phyloP scores from a whole-genome alignment of 345 rosid genomes.

The Draba incana region DNA sequence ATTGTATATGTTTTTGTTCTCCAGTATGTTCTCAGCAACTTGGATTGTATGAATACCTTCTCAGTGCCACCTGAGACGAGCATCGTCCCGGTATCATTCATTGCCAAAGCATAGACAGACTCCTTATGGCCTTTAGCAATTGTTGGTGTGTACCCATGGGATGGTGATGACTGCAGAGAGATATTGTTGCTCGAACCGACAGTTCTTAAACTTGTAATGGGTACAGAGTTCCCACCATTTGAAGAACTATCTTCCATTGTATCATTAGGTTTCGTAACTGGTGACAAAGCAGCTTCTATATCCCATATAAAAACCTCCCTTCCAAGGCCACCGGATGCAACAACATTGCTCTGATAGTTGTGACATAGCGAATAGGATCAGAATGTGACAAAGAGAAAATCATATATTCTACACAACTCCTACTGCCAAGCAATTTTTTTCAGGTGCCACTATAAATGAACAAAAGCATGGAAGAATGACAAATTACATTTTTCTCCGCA shows the following conservation, averaged over 20 bases:
- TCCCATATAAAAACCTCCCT: conserved; percentile 99
- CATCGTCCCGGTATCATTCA: conserved; percentile 86
- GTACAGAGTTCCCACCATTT: conserved; percentile 64
- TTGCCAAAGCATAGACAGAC: conserved; percentile 97
- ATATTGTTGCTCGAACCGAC: conserved; percentile 85
- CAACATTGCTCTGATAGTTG: conserved; percentile 84
- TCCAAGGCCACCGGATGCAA: conserved; percentile 99
- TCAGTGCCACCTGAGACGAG: conserved; percentile 99
- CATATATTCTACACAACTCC: conserved; percentile 2
- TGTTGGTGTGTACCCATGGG: conserved; percentile 78
- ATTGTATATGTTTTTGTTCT: conserved; percentile 1
- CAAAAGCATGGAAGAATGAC: conserved; percentile 36
- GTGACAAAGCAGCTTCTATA: conserved; percentile 87
- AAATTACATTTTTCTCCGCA: conserved; percentile 89
- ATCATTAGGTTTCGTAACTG: conserved; percentile 74
- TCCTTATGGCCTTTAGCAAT: conserved; percentile 99
- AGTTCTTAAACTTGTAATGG: conserved; percentile 73
- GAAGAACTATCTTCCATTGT: conserved; percentile 70
- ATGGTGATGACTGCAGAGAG: conserved; percentile 63
- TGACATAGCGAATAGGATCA: conserved; percentile 69
- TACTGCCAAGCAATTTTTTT: no score
- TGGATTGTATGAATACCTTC: conserved; percentile 60
- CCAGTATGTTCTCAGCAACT: conserved; percentile 15
- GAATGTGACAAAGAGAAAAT: conserved; percentile 46
- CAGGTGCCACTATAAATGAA: background rate